Conservation (phyloP, 2,329 filamentous ascomycete species). For the Clarireedia paspali region DNA sequence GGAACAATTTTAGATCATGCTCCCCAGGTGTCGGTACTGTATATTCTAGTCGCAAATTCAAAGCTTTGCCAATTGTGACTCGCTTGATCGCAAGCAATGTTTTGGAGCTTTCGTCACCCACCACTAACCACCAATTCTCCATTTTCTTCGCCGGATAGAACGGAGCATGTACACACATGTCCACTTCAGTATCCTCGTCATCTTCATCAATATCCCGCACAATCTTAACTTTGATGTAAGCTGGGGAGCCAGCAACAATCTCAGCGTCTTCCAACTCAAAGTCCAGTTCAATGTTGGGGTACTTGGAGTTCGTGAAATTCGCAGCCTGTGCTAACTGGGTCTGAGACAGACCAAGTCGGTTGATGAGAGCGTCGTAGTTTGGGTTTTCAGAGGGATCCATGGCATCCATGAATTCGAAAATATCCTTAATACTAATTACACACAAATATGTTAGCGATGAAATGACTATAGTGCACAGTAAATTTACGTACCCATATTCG, state of each 20-base stretch:
- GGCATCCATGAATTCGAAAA: constrained; percentile 97
- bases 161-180: constrained; percentile 83
- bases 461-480: not conserved
- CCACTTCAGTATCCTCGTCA: constrained; percentile 60
- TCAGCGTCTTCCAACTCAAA: constrained; percentile 77
- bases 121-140: constrained; percentile 98
- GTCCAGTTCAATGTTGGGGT: constrained; percentile 88
- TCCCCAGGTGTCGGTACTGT: constrained; percentile 77
- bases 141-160: constrained; percentile 90
- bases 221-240: constrained; percentile 77
- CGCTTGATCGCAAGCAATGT: constrained; percentile 89
- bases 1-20: constrained; percentile 80
- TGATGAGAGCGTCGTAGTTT: constrained; percentile 69
- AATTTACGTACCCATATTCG: constrained; percentile 58
- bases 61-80: constrained; percentile 72
- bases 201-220: constrained; percentile 72
- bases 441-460: not conserved
- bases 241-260: constrained; percentile 71
- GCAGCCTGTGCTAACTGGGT: constrained; percentile 82
- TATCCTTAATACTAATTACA: constrained; percentile 66
- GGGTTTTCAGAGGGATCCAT: constrained; percentile 95
- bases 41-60: constrained; percentile 79
- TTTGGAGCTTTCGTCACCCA: constrained; percentile 85
- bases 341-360: constrained; percentile 70
- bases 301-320: constrained; percentile 90